Percentiles rank a stretch among this genome's conserved stretches.
Conservation (phyloP, 768 basidiomycete species). For the Leccinum rimulosum region DNA sequence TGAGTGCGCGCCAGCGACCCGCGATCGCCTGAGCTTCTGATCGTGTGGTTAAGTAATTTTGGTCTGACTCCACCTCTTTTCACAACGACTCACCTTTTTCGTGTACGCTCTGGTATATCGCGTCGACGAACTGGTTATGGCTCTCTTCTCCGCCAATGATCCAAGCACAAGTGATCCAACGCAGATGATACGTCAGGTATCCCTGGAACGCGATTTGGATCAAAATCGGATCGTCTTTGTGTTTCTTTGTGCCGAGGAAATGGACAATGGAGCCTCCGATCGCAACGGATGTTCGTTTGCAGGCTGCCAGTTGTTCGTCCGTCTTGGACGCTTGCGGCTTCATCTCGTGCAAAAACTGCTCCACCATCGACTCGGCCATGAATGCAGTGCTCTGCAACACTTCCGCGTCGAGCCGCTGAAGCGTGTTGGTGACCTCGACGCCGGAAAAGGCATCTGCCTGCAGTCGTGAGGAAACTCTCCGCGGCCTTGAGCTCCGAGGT, state of each 20-base stretch:
- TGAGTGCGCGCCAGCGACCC: constrained; percentile 44
- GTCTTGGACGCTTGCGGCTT: constrained; percentile 9
- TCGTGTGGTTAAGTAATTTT: not conserved
- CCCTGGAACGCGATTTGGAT: constrained; percentile 38
- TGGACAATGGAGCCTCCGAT: constrained; percentile 26
- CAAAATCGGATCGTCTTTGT: constrained; percentile 34
- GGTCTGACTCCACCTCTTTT: not conserved
- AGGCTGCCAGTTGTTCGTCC: constrained; percentile 24
- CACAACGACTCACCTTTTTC: constrained; percentile 31
- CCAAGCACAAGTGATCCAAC: constrained; percentile 30
- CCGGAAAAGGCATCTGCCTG: constrained; percentile 35
- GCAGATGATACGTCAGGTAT: constrained; percentile 24
- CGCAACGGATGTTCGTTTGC: constrained; percentile 18
- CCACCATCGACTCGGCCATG: constrained; percentile 48
- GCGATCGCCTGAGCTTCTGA: constrained; percentile 45
- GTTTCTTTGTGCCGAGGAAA: constrained; percentile 29
- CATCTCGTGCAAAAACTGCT: constrained; percentile 34
- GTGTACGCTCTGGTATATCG: constrained; percentile 35
- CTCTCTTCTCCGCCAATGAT: constrained; percentile 29
- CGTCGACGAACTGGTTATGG: constrained; percentile 21
- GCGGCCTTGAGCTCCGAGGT: constrained; percentile 44
- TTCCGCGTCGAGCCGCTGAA: constrained; percentile 46
- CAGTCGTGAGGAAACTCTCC: constrained; percentile 44
- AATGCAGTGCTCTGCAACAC: constrained; percentile 48
- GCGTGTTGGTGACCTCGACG: constrained; percentile 17